phyloP scores from a whole-genome alignment of 169 alveolate species.

The Plasmodium blacklocki region DNA sequence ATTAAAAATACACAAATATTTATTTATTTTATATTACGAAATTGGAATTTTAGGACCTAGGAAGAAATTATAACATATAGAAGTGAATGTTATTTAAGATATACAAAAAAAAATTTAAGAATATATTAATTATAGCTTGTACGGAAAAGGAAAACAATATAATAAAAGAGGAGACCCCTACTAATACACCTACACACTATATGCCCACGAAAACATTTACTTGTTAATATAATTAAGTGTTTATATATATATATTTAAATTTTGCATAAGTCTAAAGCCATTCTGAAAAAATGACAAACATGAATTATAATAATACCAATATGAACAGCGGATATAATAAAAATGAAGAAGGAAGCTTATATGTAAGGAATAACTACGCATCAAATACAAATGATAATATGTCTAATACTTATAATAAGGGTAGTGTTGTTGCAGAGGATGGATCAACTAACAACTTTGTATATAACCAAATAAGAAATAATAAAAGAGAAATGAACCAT shows the following conservation, averaged over 20 bases:
- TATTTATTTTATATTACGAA: too few species aligned
- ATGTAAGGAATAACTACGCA: slow-evolving; percentile 29
- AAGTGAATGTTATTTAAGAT: too few species aligned
- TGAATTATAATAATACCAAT: slow-evolving; percentile 44
- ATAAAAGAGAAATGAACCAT: slow-evolving; percentile 21
- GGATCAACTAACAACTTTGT: slow-evolving; percentile 9
- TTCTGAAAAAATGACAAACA: slow-evolving; percentile 1
- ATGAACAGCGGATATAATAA: slow-evolving; percentile 9
- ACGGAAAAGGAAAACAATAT: too few species aligned
- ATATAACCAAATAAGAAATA: slow-evolving; percentile 36
- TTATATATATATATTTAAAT: background rate
- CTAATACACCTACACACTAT: too few species aligned
- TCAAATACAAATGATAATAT: slow-evolving; percentile 22
- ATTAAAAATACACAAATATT: too few species aligned
- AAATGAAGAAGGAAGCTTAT: slow-evolving; percentile 34
- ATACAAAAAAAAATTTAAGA: too few species aligned
- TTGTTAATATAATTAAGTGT: background rate
- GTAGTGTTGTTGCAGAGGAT: slow-evolving; percentile 11
- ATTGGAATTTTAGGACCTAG: too few species aligned
- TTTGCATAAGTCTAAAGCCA: too few species aligned
- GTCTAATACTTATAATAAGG: slow-evolving; percentile 1
- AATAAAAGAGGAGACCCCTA: too few species aligned
- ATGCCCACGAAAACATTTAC: background rate
- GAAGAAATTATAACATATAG: too few species aligned
- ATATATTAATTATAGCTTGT: too few species aligned